These are phyloP conservation scores for Paramecium primaurelia DNA, from an alignment of 73 alveolate genomes.

Conservation along the genomic window DNA sequence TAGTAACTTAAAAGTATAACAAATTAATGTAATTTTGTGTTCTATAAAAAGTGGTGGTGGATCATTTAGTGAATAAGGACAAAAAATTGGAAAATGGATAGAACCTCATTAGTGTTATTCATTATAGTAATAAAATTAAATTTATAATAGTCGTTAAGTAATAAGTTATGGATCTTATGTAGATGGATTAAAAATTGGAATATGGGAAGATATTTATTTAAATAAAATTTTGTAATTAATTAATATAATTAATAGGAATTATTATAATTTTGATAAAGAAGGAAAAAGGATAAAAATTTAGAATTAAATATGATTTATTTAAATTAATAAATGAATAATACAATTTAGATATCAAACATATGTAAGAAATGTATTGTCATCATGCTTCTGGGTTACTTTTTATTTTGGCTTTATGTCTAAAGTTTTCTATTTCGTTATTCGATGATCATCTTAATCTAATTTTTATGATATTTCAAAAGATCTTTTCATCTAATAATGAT, in stretches of 20 bases:
- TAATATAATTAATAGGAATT: background rate
- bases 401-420: background rate
- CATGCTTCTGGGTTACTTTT: background rate
- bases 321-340: background rate
- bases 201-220: background rate
- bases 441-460: background rate
- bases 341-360: background rate
- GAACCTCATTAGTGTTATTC: background rate
- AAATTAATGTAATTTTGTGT: background rate
- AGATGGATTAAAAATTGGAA: background rate
- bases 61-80: background rate
- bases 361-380: background rate
- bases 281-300: background rate
- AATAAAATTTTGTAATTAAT: background rate
- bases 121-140: background rate
- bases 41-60: background rate
- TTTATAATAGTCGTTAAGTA: background rate
- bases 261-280: background rate
- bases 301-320: background rate
- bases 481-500: background rate
- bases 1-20: background rate
- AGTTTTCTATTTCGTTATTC: slow-evolving; percentile 19
- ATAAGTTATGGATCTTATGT: background rate
- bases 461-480: slow-evolving; percentile 18
- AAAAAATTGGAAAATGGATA: background rate